A percentile compares a stretch with the other conserved stretches of the same genome.
These are phyloP conservation scores for Coprinopsis strossmayeri DNA, from an alignment of 768 basidiomycete genomes.

Conservation along the genomic window DNA sequence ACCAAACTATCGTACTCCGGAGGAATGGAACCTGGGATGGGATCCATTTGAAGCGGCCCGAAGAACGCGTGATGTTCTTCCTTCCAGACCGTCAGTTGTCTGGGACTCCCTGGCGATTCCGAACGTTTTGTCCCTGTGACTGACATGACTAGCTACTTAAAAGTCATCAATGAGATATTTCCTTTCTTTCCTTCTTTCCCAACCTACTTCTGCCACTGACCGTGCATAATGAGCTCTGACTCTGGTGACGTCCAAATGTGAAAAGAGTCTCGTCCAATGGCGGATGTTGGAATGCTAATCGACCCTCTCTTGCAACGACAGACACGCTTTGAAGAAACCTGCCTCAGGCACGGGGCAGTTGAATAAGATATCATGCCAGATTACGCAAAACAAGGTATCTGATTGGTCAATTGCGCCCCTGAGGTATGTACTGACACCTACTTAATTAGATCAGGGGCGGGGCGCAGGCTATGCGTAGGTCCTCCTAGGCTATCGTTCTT, in stretches of 20 bases:
- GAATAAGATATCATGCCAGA: conserved; percentile 67
- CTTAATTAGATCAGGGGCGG: conserved; percentile 47
- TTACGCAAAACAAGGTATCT: conserved; percentile 75
- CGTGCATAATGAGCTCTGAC: too few relatives aligned
- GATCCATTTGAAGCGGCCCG: too few relatives aligned
- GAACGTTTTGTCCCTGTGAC: conserved; percentile 12
- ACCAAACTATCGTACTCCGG: too few relatives aligned
- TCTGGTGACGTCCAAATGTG: conserved; percentile 54
- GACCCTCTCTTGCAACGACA: conserved; percentile 20
- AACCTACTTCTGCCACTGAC: too few relatives aligned
- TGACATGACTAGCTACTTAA: conserved; percentile 3
- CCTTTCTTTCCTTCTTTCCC: neutral
- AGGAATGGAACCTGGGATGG: too few relatives aligned
- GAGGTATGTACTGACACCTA: neutral
- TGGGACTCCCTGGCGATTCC: neutral
- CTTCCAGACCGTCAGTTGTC: neutral
- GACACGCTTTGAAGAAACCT: conserved; percentile 22
- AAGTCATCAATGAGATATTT: neutral
- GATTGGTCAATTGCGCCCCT: neutral
- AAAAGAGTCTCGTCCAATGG: conserved; percentile 15
- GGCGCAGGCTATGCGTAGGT: conserved; percentile 82
- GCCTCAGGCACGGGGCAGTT: conserved; percentile 29
- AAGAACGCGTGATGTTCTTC: neutral
- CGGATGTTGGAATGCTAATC: conserved; percentile 52
- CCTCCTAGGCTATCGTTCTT: neutral